Evolutionary conservation across 2,329 filamentous ascomycete species (phyloP).

Genomic region (Cladosporium sp.): DNA sequence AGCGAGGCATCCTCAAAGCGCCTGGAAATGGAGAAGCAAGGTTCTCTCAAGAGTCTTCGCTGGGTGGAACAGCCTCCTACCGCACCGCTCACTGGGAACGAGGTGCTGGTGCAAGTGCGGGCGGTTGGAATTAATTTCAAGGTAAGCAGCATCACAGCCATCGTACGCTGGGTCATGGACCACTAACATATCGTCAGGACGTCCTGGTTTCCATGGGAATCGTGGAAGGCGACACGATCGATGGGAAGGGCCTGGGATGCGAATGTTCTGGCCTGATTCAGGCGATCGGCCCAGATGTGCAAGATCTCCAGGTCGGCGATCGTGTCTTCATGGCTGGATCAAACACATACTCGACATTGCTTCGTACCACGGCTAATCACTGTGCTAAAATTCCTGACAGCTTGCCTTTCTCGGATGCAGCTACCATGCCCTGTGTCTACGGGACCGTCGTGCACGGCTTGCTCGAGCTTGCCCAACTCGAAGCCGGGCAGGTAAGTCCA

Average conservation of each 20-base stretch:
- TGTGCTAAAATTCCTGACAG: constrained; percentile 30
- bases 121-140: background rate
- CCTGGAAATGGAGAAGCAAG: background rate
- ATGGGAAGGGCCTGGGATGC: background rate
- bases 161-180: no score
- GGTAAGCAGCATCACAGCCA: no score
- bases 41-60: no score
- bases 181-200: constrained; percentile 24
- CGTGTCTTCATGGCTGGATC: background rate
- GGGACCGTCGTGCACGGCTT: constrained; percentile 32
- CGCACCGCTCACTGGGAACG: constrained; percentile 4
- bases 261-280: background rate
- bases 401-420: constrained; percentile 24
- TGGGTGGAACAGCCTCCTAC: no score
- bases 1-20: no score
- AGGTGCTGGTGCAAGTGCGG: background rate
- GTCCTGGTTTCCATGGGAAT: constrained; percentile 25
- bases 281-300: background rate
- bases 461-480: constrained; percentile 30
- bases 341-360: background rate
- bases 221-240: background rate
- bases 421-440: constrained; percentile 19
- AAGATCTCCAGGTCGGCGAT: background rate
- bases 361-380: background rate
- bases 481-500: constrained; percentile 30